Evolutionary conservation across 2,329 filamentous ascomycete genomes (phyloP), one percentile per base, ranked within the genome.

Genomic region (Ophiocordyceps camponoti-saundersi): DNA sequence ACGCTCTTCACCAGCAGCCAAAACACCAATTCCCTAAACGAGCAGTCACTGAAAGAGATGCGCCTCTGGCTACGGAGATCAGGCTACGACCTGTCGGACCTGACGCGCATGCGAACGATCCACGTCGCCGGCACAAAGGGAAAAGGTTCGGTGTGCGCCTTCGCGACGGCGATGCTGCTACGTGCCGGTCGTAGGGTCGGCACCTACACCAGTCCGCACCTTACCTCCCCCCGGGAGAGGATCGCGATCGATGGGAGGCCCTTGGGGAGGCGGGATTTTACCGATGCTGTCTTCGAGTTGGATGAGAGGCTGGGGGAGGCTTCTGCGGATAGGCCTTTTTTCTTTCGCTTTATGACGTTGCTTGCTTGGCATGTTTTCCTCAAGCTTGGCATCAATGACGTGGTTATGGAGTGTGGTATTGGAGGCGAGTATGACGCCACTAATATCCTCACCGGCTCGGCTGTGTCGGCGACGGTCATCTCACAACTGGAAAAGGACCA

Each of bases 51-150:
- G 45, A 84, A 85, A 0, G 86, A 95, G 61, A 90, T 92, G 75
- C 67, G 80, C 26, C 75, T 79, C 54, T 94, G 85, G 83, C 78
- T 85, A 52, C 68, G 65, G 43, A 82, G 82, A 50, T 79, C 85
- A 47, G 86, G 86, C 44, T 85, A 94, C 64, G 66, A 81, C 64
- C 61, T 62, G 1, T 47, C 55, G 0, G 66, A 69, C 52, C 65
- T 76, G 23, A 55, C 62, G 13, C 53, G 56, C 4, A 62, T 74
- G 46, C 64, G 63, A 16, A 72, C 71, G 53, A 78, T 96, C 50
- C 90, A 96, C 60, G 79, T 96, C 43, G 85, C 90, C 1, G 90
- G 90, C 13, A 95, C 89, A 5, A 96, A 95, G 62, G 90, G 90
- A 50, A 96, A 95, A 62, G 89, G 89, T 40, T 92, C 85, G 2